phyloP scores from a whole-genome alignment of 805 yeast species.

The Zygoascus biomembranicola region DNA sequence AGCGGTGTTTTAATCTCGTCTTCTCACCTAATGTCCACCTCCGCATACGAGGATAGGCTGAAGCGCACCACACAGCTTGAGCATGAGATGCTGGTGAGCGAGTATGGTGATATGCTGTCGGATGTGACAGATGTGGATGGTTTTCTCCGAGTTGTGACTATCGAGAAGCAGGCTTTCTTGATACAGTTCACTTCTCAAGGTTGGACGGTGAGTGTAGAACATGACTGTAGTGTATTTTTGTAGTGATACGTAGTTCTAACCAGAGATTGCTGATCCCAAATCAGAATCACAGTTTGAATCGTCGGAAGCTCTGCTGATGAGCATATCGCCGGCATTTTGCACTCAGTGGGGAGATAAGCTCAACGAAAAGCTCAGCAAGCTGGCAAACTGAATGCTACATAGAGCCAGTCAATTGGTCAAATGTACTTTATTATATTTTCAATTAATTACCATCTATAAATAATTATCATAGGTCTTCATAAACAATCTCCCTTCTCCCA shows the following conservation, averaged over 20 bases:
- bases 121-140: not conserved
- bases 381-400: not conserved
- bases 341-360: conserved; percentile 17
- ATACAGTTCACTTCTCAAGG: conserved; percentile 6
- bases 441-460: not conserved
- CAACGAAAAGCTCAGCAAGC: not conserved
- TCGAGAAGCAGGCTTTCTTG: not conserved
- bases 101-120: not conserved
- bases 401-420: not conserved
- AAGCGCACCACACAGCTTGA: not conserved
- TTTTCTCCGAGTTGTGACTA: not conserved
- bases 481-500: not conserved
- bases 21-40: too few relatives aligned
- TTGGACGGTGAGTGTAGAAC: conserved; percentile 9
- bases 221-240: not conserved
- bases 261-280: not conserved
- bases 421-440: too few relatives aligned
- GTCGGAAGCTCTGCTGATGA: conserved; percentile 26
- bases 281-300: conserved; percentile 19
- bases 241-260: not conserved
- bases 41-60: not conserved
- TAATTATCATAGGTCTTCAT: not conserved
- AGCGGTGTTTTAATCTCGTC: too few relatives aligned
- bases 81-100: not conserved
- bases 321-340: conserved; percentile 19